Evolutionary conservation across 768 basidiomycete genomes (phyloP).

Genomic region (Lactarius hengduanensis): DNA sequence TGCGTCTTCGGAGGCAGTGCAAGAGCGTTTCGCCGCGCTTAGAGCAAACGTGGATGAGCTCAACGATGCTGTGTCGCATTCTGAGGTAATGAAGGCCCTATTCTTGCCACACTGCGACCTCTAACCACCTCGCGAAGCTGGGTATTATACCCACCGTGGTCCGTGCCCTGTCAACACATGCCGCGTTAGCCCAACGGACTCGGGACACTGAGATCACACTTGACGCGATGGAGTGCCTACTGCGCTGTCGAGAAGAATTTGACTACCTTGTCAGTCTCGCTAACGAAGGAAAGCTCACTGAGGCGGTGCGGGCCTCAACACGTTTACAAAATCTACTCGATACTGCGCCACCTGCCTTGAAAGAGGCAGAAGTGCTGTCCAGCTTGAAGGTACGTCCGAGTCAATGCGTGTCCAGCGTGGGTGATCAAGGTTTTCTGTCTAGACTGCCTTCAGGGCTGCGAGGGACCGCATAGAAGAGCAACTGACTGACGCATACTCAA

Average conservation of each 20-base stretch:
- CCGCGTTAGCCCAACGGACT: slow-evolving; percentile 59
- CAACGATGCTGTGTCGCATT: slow-evolving; percentile 49
- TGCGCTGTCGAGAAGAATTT: slow-evolving; percentile 50
- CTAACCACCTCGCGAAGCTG: slow-evolving; percentile 43
- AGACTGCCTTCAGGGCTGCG: slow-evolving; percentile 57
- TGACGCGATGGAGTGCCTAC: slow-evolving; percentile 54
- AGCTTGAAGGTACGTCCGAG: slow-evolving; percentile 57
- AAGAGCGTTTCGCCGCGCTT: slow-evolving; percentile 54
- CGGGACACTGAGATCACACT: slow-evolving; percentile 52
- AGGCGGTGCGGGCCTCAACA: slow-evolving; percentile 51
- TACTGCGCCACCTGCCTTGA: slow-evolving; percentile 50
- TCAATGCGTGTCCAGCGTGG: slow-evolving; percentile 9
- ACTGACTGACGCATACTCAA: slow-evolving; percentile 63
- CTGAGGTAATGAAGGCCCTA: slow-evolving; percentile 49
- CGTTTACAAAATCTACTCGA: slow-evolving; percentile 47
- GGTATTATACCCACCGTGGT: slow-evolving; percentile 65
- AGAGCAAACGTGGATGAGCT: slow-evolving; percentile 53
- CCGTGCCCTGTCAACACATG: slow-evolving; percentile 56
- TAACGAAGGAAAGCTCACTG: slow-evolving; percentile 58
- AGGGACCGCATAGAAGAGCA: slow-evolving; percentile 68
- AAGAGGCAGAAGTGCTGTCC: slow-evolving; percentile 47
- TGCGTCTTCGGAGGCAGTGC: slow-evolving; percentile 60
- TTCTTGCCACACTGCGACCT: slow-evolving; percentile 23
- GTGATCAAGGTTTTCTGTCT: slow-evolving; percentile 5
- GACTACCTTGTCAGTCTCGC: slow-evolving; percentile 46